Percentiles rank a stretch among this genome's conserved stretches.
These are phyloP conservation scores for Microbotryum intermedium DNA, from an alignment of 1,284 basidiomycete species.

Conservation along the genomic window DNA sequence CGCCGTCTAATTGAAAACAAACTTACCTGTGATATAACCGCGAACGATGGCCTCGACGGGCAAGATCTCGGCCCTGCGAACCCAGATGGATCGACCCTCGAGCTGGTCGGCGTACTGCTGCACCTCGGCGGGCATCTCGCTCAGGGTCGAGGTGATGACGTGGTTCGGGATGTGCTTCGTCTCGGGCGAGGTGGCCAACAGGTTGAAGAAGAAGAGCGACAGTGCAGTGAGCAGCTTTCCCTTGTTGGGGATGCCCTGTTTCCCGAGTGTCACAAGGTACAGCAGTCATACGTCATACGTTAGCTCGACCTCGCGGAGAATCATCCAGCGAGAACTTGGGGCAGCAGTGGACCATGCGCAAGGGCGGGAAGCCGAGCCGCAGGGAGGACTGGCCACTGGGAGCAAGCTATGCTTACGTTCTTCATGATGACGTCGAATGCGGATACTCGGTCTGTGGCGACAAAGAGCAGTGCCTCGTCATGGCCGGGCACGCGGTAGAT, in stretches of 20 bases:
- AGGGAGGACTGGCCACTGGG: not conserved
- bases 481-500: constrained; percentile 62
- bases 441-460: constrained; percentile 91
- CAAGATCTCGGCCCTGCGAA: constrained; percentile 78
- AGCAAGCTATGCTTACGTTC: constrained; percentile 57
- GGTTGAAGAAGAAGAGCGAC: constrained; percentile 91
- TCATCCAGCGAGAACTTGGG: too few species aligned
- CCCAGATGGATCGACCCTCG: constrained; percentile 80
- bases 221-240: constrained; percentile 82
- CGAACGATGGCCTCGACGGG: constrained; percentile 96
- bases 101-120: constrained; percentile 56
- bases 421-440: constrained; percentile 92
- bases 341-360: not conserved
- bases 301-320: not conserved
- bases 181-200: constrained; percentile 51
- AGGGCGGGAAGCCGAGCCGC: not conserved
- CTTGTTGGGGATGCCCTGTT: constrained; percentile 88
- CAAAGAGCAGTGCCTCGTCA: constrained; percentile 69
- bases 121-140: constrained; percentile 66
- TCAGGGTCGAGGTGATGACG: constrained; percentile 62
- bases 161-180: constrained; percentile 63
- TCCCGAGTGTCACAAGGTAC: not conserved
- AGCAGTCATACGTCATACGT: not conserved
- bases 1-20: not conserved
- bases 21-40: constrained; percentile 83